Conservation (phyloP, 257 asterid genomes). For the Nicotiana tabacum region DNA sequence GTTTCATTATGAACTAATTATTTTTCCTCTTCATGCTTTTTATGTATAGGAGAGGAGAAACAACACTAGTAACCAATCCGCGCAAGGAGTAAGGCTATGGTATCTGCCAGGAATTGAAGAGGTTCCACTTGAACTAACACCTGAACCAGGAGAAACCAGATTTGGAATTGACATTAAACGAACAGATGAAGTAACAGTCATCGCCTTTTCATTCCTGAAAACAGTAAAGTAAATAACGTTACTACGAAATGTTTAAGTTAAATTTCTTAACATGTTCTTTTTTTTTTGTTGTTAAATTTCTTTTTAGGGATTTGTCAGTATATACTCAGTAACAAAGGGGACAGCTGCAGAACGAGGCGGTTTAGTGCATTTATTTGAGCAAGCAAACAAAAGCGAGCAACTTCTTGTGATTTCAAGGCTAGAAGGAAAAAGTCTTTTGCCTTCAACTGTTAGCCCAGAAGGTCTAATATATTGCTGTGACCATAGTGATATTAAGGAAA, state of each 20-base stretch:
- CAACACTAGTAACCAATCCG: constrained; percentile 11
- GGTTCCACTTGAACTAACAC: constrained; percentile 25
- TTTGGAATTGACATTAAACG: constrained; percentile 43
- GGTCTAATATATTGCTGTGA: constrained; percentile 49
- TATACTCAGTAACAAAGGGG: constrained; percentile 32
- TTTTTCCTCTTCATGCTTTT: neutral
- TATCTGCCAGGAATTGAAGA: constrained; percentile 46
- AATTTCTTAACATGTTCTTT: neutral
- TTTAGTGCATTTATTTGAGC: constrained; percentile 32
- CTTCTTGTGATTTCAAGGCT: constrained; percentile 45
- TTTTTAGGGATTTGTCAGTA: constrained; percentile 36
- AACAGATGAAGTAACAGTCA: constrained; percentile 44
- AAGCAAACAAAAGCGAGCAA: constrained; percentile 28
- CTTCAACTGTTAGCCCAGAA: constrained; percentile 37
- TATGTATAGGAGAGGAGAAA: constrained; percentile 25
- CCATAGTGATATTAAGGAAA: constrained; percentile 34
- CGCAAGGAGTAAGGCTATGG: constrained; percentile 43
- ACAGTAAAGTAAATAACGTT: neutral
- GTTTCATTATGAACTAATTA: neutral
- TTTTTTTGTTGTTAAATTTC: neutral
- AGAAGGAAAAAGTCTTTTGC: constrained; percentile 52
- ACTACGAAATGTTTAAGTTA: neutral
- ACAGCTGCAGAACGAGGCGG: constrained; percentile 53
- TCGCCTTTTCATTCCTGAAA: neutral
- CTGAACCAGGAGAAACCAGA: constrained; percentile 37